These are phyloP conservation scores for Eucalyptus erythrocorys DNA, from an alignment of 345 rosid species.

Conservation along the genomic window DNA sequence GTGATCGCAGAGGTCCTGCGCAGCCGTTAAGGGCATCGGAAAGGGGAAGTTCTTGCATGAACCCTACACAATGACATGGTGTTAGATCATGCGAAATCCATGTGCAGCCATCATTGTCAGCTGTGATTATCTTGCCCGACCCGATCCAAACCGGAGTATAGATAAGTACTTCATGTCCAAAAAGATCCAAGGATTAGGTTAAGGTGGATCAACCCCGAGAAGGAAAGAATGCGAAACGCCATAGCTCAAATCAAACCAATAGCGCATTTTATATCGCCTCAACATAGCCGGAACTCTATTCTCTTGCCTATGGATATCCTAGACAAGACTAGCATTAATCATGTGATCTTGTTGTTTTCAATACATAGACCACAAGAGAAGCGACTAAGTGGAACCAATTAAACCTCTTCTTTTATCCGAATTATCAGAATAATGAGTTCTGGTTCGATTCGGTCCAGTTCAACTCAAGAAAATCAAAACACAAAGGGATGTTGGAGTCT, in stretches of 20 bases:
- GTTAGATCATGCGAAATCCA: not conserved
- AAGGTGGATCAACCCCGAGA: not conserved
- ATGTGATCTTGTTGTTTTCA: not conserved
- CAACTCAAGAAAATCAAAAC: not conserved
- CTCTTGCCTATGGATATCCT: not conserved
- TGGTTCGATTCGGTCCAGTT: not conserved
- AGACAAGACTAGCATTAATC: not conserved
- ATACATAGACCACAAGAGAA: not conserved
- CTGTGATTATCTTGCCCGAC: not conserved
- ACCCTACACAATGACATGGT: not conserved
- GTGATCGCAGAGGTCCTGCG: not conserved
- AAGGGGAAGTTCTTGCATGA: not conserved
- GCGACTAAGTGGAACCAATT: not conserved
- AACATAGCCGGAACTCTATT: not conserved
- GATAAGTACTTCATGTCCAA: not conserved
- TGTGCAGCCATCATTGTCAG: rapidly evolving
- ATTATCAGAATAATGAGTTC: too few relatives aligned
- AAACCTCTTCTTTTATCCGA: not conserved
- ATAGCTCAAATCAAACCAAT: not conserved
- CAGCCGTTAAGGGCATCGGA: not conserved
- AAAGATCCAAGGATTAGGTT: not conserved
- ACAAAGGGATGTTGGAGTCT: not conserved
- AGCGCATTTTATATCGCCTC: not conserved
- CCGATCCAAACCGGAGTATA: not conserved
- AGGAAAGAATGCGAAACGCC: not conserved